Base-by-base conservation (phyloP, 1,284 basidiomycete species). In the Puccinia triticina region DNA sequence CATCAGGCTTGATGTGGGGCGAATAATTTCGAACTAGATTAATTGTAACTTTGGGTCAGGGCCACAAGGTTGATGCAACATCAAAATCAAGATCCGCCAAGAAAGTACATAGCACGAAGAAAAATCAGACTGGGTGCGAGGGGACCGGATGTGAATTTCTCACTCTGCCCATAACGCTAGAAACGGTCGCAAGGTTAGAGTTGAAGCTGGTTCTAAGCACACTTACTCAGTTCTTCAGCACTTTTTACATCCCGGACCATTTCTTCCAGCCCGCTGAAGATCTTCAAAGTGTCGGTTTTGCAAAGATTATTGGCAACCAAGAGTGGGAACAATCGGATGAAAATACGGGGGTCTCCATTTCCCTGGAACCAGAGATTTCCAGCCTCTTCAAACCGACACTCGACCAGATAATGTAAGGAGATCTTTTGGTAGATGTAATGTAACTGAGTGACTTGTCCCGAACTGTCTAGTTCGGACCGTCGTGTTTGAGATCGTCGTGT, bases 11-110 rank as follows among this genome's bases (percentile, higher is more conserved):
- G 84, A 95, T 89, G 87, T 94, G 92, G 29, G 93, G 93, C 72
- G 93, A 93, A 87, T 94, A 94, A 87, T 94, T 94, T 89, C 90
- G 90, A 89, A 94, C 93, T 93, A 94, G 88, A 90, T 94, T 94
- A 86, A 89, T 90, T 88, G 90, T 90, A 90, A 94, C 93, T 94
- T 89, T 84, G 85, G 82, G 90, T 91, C 89, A 92, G 83, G 84
- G 85, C 85, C 84, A n/a, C n/a, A 82, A 82, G 72, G 84, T 43
- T 73, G 40, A 55, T 61, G 69, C 43, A 32, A 75, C 21, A 53
- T 69, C n/a, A 43, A 77, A 32, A 16, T 43, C 29, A 29, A 23
- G 26, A 84, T 85, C 76, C 85, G 83, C 83, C 84, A 84, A 46
- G 48, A 26, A 67, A 50, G 55, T 61, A 67, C 43, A 48, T 40